phyloP scores from a whole-genome alignment of 305 asterid species.

The Fraxinus albicans region DNA sequence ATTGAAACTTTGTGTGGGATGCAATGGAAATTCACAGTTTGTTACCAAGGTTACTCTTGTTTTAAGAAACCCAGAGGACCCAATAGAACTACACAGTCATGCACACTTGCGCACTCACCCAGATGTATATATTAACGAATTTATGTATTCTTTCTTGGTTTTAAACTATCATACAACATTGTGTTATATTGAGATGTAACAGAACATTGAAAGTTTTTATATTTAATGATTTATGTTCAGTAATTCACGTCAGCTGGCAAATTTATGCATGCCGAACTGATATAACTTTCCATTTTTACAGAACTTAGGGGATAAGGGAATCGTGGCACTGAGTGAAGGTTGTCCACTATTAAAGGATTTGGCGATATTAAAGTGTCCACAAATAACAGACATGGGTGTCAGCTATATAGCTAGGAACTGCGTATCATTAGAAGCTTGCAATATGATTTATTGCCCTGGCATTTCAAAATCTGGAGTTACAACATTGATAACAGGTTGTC shows the following conservation, averaged over 20 bases:
- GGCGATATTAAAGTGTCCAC: conserved; percentile 42
- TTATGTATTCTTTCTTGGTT: neutral
- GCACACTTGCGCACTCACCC: neutral
- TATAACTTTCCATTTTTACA: conserved; percentile 5
- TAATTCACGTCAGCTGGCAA: neutral
- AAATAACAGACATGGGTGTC: conserved; percentile 40
- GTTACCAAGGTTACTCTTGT: neutral
- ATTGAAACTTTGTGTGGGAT: neutral
- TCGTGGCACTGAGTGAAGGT: conserved; percentile 45
- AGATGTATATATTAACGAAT: no score
- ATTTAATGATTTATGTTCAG: neutral
- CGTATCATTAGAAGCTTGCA: conserved; percentile 11
- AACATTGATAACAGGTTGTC: conserved; percentile 35
- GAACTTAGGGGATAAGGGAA: conserved; percentile 42
- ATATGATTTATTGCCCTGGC: conserved; percentile 48
- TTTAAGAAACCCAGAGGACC: neutral
- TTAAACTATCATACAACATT: neutral
- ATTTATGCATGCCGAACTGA: neutral
- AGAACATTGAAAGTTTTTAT: neutral
- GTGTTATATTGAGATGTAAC: neutral
- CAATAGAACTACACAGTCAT: neutral
- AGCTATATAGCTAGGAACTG: conserved; percentile 8
- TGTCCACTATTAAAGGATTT: conserved; percentile 41
- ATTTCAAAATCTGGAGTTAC: conserved; percentile 44
- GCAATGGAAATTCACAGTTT: neutral